Evolutionary conservation across 306 rosid species (phyloP), one percentile per base, ranked within the genome.

Genomic region (Glycyrrhiza uralensis): DNA sequence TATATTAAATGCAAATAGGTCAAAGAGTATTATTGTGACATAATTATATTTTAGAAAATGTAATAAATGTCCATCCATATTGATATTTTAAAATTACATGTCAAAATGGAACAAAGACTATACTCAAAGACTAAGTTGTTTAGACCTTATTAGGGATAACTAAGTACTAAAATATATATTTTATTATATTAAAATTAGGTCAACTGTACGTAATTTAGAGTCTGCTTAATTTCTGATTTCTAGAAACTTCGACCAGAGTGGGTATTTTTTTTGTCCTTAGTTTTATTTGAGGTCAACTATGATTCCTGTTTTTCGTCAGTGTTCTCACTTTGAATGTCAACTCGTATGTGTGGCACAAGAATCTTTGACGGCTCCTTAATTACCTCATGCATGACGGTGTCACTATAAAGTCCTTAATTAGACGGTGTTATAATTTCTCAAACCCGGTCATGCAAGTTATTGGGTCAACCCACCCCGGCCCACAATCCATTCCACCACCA

Each of bases 381-480:
- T 51, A 51, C 24, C 15, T 64, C 70, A 45, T 28, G 75, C 32
- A 18, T 44, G 49, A 26, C 28, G 58, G 38, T 18, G 7, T 29
- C 11, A 66, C 35, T 20, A 14, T 0, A 0, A 35, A 28, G 24
- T 28, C 32, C 36, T 38, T n/a, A n/a, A n/a, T n/a, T 17, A 9
- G 12, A 41, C 38, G 29, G 19, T 24, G 58, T 35, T 72, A 33
- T 3, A 3, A 0, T 32, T 41, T 64, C 41, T 57, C 5, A 12
- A 51, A 10, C 60, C 1, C 36, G n/a, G 75, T 69, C 64, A 0
- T 9, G 3, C 52, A 66, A 14, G 71, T 19, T 14, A 17, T 7
- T 41, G 7, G 74, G 77, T 80, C 78, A 81, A 76, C 58, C 62
- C 18, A 36, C 36, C n/a, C n/a, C n/a, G n/a, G n/a, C n/a, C n/a